Base-by-base conservation (phyloP, 345 rosid species). In the Euclidium syriacum region DNA sequence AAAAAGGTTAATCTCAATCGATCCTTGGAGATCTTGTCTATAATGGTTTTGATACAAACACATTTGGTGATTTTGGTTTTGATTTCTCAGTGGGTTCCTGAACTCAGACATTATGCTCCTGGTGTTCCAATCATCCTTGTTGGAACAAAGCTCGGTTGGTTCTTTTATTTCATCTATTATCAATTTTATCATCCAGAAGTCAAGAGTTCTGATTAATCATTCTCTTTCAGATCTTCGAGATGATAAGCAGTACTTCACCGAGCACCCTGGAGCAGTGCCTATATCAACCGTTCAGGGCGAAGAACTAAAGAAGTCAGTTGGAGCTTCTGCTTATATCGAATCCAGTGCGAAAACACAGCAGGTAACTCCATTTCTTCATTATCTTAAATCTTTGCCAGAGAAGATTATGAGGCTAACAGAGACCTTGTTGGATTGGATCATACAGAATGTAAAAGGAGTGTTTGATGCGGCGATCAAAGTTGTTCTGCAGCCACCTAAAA, bases 341-440 rank as follows among this genome's bases (percentile, higher is more conserved):
- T 86, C 87, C 54, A 89, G 96, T 73, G 87, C 96, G 58, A 89
- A 86, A 60, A 89, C 95, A 1, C 96, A 89, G 59, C 96, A 84
- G 96, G 96, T 84, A 54, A 6, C 7, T 32, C 27, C 43, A 51
- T 43, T 44, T 62, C 47, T 26, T 47, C 7, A 6, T 34, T 33
- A 34, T 35, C 16, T 12, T 34, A 4, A 20, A 22, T 11, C 3
- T 22, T 24, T 19, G 49, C 14, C 15, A 1, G 11, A 1, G 8
- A 26, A 2, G 22, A 14, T 19, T 19, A 52, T 42, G 12, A 27
- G 2, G 24, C 39, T 56, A 36, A 55, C 11, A 14, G n/a, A 17
- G 39, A 35, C 29, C 33, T 51, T 1, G 30, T 55, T 43, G 29
- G 42, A 67, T 60, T 23, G n/a, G n/a, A 34, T 40, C 25, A n/a